A percentile compares a stretch with the other conserved stretches of the same genome.
phyloP scores from a whole-genome alignment of 768 basidiomycete species.

The Suillus plorans region DNA sequence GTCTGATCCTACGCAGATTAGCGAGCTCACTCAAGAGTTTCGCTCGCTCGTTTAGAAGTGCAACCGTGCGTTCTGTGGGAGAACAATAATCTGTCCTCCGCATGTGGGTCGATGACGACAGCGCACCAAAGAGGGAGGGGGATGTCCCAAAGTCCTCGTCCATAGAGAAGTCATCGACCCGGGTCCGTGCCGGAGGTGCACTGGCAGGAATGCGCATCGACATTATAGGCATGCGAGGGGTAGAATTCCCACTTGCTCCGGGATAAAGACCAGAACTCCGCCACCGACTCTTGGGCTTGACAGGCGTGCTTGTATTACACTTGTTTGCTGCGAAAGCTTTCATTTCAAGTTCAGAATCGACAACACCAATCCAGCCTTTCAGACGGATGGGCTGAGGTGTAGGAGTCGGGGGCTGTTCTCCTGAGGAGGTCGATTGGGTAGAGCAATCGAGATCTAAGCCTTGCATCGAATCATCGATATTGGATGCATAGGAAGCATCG shows the following conservation, averaged over 20 bases:
- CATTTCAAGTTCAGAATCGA: conserved; percentile 54
- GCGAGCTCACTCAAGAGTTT: conserved; percentile 55
- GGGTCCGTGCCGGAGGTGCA: not conserved
- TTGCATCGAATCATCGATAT: conserved; percentile 3
- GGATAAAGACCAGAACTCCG: conserved; percentile 4
- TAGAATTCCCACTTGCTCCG: not conserved
- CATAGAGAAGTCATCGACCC: not conserved
- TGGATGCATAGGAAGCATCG: conserved; percentile 9
- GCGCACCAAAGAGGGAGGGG: not conserved
- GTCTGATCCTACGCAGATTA: conserved; percentile 33
- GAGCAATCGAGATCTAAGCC: conserved; percentile 1
- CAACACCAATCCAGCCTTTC: conserved; percentile 52
- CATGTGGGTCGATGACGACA: not conserved
- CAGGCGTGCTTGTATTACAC: conserved; percentile 29
- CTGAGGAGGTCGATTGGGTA: not conserved
- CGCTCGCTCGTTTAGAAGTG: conserved; percentile 59
- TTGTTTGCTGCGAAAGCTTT: conserved; percentile 44
- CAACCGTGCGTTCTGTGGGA: conserved; percentile 44
- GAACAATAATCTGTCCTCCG: conserved; percentile 29
- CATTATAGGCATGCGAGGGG: not conserved
- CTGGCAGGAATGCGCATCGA: not conserved
- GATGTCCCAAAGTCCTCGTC: not conserved
- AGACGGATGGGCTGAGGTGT: conserved; percentile 41
- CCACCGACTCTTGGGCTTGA: conserved; percentile 18
- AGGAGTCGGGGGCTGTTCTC: conserved; percentile 18